phyloP scores from a whole-genome alignment of 257 asterid genomes.

The Nicotiana noctiflora region DNA sequence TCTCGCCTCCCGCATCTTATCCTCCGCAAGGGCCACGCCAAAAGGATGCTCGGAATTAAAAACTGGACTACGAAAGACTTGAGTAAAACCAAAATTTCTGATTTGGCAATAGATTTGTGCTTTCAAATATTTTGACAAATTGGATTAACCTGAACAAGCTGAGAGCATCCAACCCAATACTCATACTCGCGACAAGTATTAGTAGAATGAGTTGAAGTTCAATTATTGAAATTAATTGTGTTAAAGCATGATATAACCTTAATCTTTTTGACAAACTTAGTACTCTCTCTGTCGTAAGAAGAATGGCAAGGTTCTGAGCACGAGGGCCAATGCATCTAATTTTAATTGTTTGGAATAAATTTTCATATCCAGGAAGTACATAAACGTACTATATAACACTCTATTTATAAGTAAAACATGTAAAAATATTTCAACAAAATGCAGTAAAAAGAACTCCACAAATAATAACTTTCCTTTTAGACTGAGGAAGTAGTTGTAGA shows the following conservation, averaged over 20 bases:
- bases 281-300: neutral
- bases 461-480: neutral
- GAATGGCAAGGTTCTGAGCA: neutral
- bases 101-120: neutral
- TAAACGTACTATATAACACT: neutral
- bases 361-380: neutral
- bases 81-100: neutral
- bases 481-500: neutral
- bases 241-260: neutral
- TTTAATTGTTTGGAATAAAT: neutral
- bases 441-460: neutral
- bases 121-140: neutral
- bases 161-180: neutral
- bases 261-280: neutral
- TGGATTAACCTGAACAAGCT: neutral
- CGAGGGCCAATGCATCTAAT: neutral
- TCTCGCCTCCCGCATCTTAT: too few species aligned
- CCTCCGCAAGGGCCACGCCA: too few species aligned
- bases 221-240: neutral
- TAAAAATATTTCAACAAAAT: neutral
- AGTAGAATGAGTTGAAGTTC: neutral
- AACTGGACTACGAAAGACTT: neutral
- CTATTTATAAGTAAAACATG: neutral
- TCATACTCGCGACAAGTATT: neutral
- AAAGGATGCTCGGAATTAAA: neutral